Conservation (phyloP, 2,329 filamentous ascomycete species). For the Myriosclerotinia scirpicola region DNA sequence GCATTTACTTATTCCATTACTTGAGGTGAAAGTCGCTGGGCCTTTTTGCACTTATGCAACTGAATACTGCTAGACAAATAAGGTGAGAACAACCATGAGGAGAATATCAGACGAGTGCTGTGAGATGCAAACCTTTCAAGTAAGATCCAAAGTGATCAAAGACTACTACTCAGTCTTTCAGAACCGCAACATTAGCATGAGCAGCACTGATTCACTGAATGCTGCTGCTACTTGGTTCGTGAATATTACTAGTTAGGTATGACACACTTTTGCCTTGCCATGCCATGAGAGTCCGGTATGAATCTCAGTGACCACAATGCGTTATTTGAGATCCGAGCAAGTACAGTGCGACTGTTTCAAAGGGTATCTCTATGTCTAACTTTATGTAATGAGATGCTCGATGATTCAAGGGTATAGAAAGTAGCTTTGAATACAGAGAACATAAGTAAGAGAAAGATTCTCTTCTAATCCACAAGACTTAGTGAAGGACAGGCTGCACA, state of each 20-base stretch:
- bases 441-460: background rate
- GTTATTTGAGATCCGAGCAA: background rate
- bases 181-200: background rate
- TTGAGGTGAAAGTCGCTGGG: background rate
- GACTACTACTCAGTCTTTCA: background rate
- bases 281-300: background rate
- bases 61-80: too few relatives aligned
- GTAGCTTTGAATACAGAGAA: background rate
- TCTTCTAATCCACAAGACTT: background rate
- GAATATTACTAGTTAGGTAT: too few relatives aligned
- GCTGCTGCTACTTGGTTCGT: background rate
- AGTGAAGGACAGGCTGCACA: background rate
- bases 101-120: too few relatives aligned
- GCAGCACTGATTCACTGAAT: background rate
- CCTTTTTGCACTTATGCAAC: background rate
- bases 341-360: too few relatives aligned
- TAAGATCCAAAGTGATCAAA: background rate
- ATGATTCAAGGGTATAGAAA: background rate
- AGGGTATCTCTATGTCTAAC: background rate
- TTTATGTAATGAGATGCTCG: background rate
- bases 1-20: background rate
- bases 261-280: background rate
- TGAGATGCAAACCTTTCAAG: background rate
- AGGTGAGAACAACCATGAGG: background rate
- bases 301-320: too few relatives aligned